Conservation (phyloP, 176 grass and related monocot species). For the Phyllostachys edulis region DNA sequence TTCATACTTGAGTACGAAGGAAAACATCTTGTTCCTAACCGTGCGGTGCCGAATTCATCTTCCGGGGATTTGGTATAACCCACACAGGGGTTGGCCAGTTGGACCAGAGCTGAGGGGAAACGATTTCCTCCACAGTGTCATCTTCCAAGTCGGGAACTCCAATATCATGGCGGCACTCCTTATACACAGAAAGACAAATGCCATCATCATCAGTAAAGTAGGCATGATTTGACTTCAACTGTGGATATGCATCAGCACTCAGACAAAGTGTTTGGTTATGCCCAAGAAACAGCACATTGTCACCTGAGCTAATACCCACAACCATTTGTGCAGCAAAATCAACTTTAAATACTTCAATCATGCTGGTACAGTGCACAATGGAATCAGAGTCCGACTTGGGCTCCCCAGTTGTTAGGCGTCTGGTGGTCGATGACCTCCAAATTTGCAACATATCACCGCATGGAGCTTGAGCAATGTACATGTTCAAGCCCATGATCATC, state of each 20-base stretch:
- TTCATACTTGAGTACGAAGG: too few relatives aligned
- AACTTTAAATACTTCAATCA: neutral
- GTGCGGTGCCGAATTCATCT: neutral
- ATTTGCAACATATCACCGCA: neutral
- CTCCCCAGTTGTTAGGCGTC: too few relatives aligned
- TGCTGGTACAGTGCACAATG: neutral
- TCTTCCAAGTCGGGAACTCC: conserved; percentile 6
- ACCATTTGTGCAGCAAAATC: neutral
- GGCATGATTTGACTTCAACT: neutral
- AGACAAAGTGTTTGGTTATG: neutral
- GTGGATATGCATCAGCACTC: neutral
- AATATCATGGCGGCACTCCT: neutral
- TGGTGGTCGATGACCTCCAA: neutral
- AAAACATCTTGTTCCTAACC: neutral
- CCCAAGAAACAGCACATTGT: neutral
- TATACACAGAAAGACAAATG: neutral
- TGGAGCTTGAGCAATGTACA: neutral
- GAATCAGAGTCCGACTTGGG: too few relatives aligned
- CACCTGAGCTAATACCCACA: neutral
- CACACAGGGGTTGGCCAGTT: conserved; percentile 1
- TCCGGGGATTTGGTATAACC: conserved; percentile 14
- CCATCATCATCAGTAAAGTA: conserved; percentile 6
- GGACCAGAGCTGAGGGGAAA: conserved; percentile 1
- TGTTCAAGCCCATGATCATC: too few relatives aligned
- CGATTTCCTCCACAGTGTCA: neutral